Base-by-base conservation (phyloP, 352 stramenopile species). In the Achlya hypogyna region DNA sequence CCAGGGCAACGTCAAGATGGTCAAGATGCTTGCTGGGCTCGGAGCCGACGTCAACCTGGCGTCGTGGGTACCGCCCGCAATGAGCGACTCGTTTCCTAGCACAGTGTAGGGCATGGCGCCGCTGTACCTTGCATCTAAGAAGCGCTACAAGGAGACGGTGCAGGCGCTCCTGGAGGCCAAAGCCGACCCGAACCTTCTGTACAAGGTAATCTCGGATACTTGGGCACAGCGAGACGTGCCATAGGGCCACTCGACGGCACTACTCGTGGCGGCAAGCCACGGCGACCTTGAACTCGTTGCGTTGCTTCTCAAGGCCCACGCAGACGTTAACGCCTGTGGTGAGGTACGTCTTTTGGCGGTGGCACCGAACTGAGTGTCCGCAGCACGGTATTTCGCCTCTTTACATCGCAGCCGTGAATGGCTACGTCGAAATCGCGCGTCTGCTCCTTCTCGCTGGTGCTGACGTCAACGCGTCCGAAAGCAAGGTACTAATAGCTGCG, bases 111-210 rank as follows among this genome's bases (percentile, higher is more conserved):
- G 35, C 4, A 22, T 43, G 8, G 27, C 60, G 23, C 20, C 60
- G 40, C 35, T 67, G 9, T 47, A 67, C 31, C n/a, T 67, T 5
- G 60, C 60, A n/a, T 16, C 40, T 14, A 56, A 31, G 40, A 60
- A 43, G 5, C 38, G 60, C 28, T 47, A 67, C 60, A 47, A 67
- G 4, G 22, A 23, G 20, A 42, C 42, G 12, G 14, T 58, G 18
- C 20, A 12, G 45, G 20, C 25, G 31, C 51, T 67, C 18, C 60
- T 67, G 9, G 22, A 45, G 35, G 29, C 35, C 5, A 42, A 42
- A 5, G 60, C 40, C 16, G 43, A 62, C 29, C 25, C 51, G 29
- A 25, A 43, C 45, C 10, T 14, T 27, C 14, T 14, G 16, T n/a
- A 54, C 38, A 45, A 45, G 38, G 38, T 45, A 9, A 3, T 10